A percentile compares a stretch with the other conserved stretches of the same genome.
Conservation (phyloP, 176 grass and related monocot genomes). For the Olyra latifolia region DNA sequence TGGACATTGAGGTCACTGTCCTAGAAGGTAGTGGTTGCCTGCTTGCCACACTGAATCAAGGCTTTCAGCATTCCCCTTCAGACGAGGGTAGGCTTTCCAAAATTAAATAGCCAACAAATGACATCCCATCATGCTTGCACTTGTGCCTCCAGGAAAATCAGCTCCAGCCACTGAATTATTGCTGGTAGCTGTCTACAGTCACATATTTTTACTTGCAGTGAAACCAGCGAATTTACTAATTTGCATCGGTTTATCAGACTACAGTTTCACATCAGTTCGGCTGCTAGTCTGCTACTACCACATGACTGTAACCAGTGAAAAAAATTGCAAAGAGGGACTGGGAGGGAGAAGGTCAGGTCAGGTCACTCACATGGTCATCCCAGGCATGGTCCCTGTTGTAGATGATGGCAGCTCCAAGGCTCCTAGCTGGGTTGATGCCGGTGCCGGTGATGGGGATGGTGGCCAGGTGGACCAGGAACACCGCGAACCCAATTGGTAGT, state of each 20-base stretch:
- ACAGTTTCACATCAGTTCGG: background rate
- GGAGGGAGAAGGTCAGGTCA: background rate
- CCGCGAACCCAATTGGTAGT: constrained; percentile 84
- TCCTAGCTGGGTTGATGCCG: constrained; percentile 94
- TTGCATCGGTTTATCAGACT: background rate
- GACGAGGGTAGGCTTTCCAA: constrained; percentile 20
- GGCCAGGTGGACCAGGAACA: constrained; percentile 94
- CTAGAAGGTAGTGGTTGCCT: constrained; percentile 19
- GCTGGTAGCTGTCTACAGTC: background rate
- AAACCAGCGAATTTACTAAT: background rate
- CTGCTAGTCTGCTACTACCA: background rate
- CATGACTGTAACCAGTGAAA: background rate
- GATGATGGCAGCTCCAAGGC: constrained; percentile 83
- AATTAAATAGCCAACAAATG: constrained; percentile 31
- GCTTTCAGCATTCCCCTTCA: constrained; percentile 1
- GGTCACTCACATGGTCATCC: constrained; percentile 71
- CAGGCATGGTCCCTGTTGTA: constrained; percentile 69
- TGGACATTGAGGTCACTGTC: constrained; percentile 12
- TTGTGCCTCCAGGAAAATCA: background rate
- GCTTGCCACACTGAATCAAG: constrained; percentile 24
- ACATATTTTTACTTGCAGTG: background rate
- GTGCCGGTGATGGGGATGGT: constrained; percentile 99
- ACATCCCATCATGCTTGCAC: background rate
- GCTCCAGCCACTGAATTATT: background rate
- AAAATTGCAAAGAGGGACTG: background rate